Evolutionary conservation across 2,329 filamentous ascomycete species (phyloP), one percentile per base, ranked within the genome.

Genomic region (Monosporascus cannonballus): DNA sequence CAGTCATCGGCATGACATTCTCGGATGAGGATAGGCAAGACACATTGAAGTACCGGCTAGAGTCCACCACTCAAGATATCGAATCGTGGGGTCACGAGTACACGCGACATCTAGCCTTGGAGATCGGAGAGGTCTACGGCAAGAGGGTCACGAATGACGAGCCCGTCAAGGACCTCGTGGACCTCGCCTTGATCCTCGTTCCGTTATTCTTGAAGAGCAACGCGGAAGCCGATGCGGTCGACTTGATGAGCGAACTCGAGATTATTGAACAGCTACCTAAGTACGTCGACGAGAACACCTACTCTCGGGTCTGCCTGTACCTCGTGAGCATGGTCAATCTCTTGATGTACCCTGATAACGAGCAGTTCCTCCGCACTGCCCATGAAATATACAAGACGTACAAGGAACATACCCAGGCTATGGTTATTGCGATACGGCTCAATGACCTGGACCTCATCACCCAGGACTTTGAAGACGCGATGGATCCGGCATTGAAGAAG

Each of bases 291-390:
- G 87, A 95, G 70, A 87, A 97, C 73, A 97, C 92, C 25, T 99
- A 96, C 69, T 79, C 88, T 50, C 80, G 94, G 66, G 94, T 96
- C 52, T 97, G 94, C 69, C 75, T 99, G 61, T 99, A 99, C 75
- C 96, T 99, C 87, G 90, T 96, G 63, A 96, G 90, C 77, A 97
- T 97, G 89, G 94, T 99, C 61, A 96, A 94, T 67, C 83, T 99
- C 20, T 84, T 99, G 69, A 96, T 94, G 51, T 97, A 96, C 67
- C 94, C 94, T 44, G 94, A 99, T 72, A 96, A 99, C 72, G 90
- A 96, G 68, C 86, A 89, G 64, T 97, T 99, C 73, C 85, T 99
- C 55, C 86, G 85, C 59, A 96, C 93, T 7, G 92, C 93, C 47
- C 94, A 97, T 74, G 82, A 86, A 58, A 95, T 99, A 67, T 99